phyloP scores from a whole-genome alignment of 441 rosid species.

The Gossypium gossypioides region DNA sequence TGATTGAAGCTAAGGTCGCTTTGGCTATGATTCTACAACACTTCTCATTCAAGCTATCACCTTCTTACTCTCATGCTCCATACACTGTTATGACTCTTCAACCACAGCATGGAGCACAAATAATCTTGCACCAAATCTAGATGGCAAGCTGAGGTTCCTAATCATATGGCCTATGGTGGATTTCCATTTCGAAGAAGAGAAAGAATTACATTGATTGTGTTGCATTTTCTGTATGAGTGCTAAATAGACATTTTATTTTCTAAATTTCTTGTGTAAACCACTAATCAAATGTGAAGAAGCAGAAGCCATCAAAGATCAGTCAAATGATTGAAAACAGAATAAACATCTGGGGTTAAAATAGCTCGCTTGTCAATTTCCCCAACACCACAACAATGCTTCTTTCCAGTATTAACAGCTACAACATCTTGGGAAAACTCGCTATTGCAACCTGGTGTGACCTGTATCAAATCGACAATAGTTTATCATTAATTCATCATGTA shows the following conservation, averaged over 20 bases:
- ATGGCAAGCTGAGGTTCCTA: neutral
- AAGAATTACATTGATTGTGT: neutral
- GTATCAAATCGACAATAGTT: conserved; percentile 14
- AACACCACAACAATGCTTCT: conserved; percentile 43
- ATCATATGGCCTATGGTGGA: neutral
- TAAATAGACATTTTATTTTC: neutral
- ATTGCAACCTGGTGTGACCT: conserved; percentile 60
- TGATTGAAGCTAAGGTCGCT: conserved; percentile 42
- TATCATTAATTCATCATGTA: neutral
- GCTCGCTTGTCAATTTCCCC: conserved; percentile 67
- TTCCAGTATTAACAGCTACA: conserved; percentile 36
- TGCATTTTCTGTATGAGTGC: neutral
- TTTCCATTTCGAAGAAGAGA: neutral
- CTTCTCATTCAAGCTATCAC: conserved; percentile 36
- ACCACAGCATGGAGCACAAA: conserved; percentile 45
- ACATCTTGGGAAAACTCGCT: conserved; percentile 65
- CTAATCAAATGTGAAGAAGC: neutral
- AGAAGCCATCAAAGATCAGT: conserved; percentile 22
- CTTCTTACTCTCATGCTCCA: conserved; percentile 44
- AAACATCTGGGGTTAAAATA: conserved; percentile 53
- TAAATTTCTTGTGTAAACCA: conserved; percentile 1
- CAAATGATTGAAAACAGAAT: conserved; percentile 37
- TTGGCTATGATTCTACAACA: conserved; percentile 35
- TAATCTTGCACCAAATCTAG: conserved; percentile 23
- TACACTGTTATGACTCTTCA: conserved; percentile 33